Conservation (phyloP, 352 stramenopile genomes). For the Paralagenidium karlingii region DNA sequence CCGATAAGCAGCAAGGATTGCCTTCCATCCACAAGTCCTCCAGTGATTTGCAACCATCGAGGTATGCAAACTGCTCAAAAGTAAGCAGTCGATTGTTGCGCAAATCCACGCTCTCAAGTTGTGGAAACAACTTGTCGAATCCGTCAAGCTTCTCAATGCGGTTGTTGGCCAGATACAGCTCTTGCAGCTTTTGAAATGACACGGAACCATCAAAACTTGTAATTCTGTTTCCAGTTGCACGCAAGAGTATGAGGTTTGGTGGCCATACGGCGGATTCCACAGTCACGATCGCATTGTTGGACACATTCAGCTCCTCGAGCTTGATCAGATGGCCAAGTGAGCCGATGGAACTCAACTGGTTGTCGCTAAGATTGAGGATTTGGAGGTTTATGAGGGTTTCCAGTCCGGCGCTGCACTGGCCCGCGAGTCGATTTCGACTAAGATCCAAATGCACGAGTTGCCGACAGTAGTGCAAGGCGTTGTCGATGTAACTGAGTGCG, state of each 20-base stretch:
- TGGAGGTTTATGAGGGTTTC: conserved; percentile 38
- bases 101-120: conserved; percentile 61
- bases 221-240: conserved; percentile 13
- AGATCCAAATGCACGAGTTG: conserved; percentile 56
- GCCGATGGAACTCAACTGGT: conserved; percentile 34
- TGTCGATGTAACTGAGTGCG: conserved; percentile 24
- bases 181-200: conserved; percentile 7
- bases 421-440: conserved; percentile 37
- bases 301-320: conserved; percentile 58
- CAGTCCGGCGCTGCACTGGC: conserved; percentile 20
- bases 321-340: conserved; percentile 52
- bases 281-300: conserved; percentile 34
- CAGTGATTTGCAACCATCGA: conserved; percentile 13
- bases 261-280: conserved; percentile 42
- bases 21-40: conserved; percentile 57
- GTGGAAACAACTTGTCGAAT: conserved; percentile 17
- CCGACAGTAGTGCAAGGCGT: conserved; percentile 27
- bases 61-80: conserved; percentile 7
- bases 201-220: background rate
- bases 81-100: conserved; percentile 37
- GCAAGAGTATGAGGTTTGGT: conserved; percentile 29
- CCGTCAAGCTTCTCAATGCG: conserved; percentile 15
- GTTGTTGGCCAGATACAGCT: conserved; percentile 19
- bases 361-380: conserved; percentile 50
- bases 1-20: conserved; percentile 49